Percentiles rank a stretch among this genome's conserved stretches.
These are phyloP conservation scores for Soucietia sequanensis DNA, from an alignment of 805 yeast species.

Conservation along the genomic window DNA sequence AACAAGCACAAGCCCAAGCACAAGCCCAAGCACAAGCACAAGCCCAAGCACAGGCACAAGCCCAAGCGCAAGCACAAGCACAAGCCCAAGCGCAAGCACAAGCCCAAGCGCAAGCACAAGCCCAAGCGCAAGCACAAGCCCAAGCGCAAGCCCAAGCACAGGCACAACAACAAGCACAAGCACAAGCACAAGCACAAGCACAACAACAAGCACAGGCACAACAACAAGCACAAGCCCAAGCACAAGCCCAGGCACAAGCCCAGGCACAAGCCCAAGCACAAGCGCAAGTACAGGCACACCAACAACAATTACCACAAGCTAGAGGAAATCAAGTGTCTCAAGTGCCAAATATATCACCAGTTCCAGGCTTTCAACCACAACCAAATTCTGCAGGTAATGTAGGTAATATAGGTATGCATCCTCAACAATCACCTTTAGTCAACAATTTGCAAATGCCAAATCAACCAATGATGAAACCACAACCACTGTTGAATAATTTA, in stretches of 20 bases:
- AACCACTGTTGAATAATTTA: constrained; percentile 12
- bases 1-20: constrained; percentile 4
- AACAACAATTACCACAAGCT: constrained; percentile 6
- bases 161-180: constrained; percentile 5
- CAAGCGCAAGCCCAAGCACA: constrained; percentile 11
- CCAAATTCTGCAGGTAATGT: background rate
- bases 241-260: constrained; percentile 9
- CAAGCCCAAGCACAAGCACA: constrained; percentile 9
- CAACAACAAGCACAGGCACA: constrained; percentile 9
- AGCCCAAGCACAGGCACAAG: constrained; percentile 11
- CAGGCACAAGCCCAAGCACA: constrained; percentile 11
- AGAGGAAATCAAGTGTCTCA: background rate
- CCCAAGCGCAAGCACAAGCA: constrained; percentile 5
- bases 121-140: constrained; percentile 9
- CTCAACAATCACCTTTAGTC: constrained; percentile 19
- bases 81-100: constrained; percentile 10
- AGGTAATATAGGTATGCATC: background rate
- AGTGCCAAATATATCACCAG: background rate
- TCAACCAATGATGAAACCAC: constrained; percentile 13
- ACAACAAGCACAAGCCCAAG: constrained; percentile 8
- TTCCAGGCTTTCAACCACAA: background rate
- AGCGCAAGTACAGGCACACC: constrained; percentile 7
- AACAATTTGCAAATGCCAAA: constrained; percentile 9
- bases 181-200: too few species aligned
- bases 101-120: constrained; percentile 8